Conservation (phyloP, 2,329 filamentous ascomycete species). For the Nemania diffusa region DNA sequence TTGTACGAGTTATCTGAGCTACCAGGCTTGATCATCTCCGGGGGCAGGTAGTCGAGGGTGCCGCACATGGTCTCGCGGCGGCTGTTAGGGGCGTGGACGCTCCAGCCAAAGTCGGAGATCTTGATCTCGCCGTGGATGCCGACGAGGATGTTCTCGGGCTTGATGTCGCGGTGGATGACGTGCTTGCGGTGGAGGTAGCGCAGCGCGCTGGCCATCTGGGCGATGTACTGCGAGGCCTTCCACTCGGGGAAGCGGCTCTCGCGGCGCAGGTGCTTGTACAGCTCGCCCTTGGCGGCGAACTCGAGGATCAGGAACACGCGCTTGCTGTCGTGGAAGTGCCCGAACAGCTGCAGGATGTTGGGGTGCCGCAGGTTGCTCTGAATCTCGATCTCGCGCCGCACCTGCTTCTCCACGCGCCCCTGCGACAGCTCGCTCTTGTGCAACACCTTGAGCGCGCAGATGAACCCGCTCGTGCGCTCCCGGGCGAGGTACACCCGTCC, state of each 20-base stretch:
- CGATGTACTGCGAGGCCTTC: conserved; percentile 87
- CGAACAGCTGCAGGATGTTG: conserved; percentile 84
- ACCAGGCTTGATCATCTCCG: conserved; percentile 93
- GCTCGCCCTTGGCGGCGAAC: conserved; percentile 84
- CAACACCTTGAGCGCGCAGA: conserved; percentile 86
- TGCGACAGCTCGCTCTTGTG: conserved; percentile 86
- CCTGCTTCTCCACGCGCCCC: conserved; percentile 83
- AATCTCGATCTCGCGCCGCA: conserved; percentile 88
- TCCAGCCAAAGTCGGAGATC: conserved; percentile 98
- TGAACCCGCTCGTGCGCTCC: conserved; percentile 80
- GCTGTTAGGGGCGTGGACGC: conserved; percentile 95
- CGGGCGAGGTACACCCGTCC: conserved; percentile 86
- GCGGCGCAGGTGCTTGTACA: conserved; percentile 86
- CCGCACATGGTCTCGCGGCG: conserved; percentile 95
- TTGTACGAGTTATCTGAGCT: conserved; percentile 87
- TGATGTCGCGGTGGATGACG: conserved; percentile 97
- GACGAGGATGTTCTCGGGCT: conserved; percentile 96
- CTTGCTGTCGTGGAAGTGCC: conserved; percentile 90
- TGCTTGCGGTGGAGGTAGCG: conserved; percentile 96
- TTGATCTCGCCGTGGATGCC: conserved; percentile 98
- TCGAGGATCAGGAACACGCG: conserved; percentile 88
- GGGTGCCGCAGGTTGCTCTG: conserved; percentile 88
- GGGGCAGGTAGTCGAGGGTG: conserved; percentile 95
- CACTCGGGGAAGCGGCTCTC: conserved; percentile 85
- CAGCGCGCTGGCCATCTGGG: conserved; percentile 89